Percentiles rank a stretch among this genome's conserved stretches.
These are phyloP conservation scores for Myriosclerotinia duriaeana DNA, from an alignment of 2,329 filamentous ascomycete genomes.

Conservation along the genomic window DNA sequence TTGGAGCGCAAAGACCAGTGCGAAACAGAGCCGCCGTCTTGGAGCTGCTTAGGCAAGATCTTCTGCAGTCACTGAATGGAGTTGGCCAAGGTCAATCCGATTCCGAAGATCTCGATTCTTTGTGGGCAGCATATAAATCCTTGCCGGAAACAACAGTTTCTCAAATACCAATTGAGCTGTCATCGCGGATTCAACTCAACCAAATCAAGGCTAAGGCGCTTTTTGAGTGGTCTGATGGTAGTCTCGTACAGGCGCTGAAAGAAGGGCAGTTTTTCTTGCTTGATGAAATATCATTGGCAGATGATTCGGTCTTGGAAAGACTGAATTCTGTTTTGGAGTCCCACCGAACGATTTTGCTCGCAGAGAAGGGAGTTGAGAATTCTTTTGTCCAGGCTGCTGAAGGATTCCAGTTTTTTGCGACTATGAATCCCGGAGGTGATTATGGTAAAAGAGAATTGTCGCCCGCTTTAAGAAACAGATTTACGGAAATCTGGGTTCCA, in stretches of 20 bases:
- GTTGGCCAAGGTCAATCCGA: conserved; percentile 53
- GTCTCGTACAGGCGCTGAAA: conserved; percentile 90
- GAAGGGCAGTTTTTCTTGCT: conserved; percentile 86
- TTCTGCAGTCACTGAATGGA: conserved; percentile 49
- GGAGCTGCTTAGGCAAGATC: conserved; percentile 61
- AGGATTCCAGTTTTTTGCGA: conserved; percentile 94
- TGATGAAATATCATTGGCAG: conserved; percentile 95
- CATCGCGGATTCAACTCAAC: conserved; percentile 45
- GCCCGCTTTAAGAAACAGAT: conserved; percentile 89
- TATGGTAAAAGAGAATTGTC: conserved; percentile 98
- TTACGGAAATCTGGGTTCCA: conserved; percentile 98
- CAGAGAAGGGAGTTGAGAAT: conserved; percentile 87
- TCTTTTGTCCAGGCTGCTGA: conserved; percentile 72
- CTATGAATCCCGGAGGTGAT: conserved; percentile 98
- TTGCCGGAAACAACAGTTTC: conserved; percentile 49
- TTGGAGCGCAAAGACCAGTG: conserved; percentile 89
- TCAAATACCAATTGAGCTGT: conserved; percentile 37
- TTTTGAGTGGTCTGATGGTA: conserved; percentile 96
- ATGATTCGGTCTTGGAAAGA: conserved; percentile 94
- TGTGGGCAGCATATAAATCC: conserved; percentile 48
- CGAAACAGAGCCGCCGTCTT: conserved; percentile 77
- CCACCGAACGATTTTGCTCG: conserved; percentile 78
- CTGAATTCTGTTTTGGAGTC: conserved; percentile 96
- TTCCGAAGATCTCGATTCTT: conserved; percentile 57
- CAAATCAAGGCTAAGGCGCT: conserved; percentile 73